Base-by-base conservation (phyloP, 495 filamentous ascomycete genomes). In the Neurospora cerealis region DNA sequence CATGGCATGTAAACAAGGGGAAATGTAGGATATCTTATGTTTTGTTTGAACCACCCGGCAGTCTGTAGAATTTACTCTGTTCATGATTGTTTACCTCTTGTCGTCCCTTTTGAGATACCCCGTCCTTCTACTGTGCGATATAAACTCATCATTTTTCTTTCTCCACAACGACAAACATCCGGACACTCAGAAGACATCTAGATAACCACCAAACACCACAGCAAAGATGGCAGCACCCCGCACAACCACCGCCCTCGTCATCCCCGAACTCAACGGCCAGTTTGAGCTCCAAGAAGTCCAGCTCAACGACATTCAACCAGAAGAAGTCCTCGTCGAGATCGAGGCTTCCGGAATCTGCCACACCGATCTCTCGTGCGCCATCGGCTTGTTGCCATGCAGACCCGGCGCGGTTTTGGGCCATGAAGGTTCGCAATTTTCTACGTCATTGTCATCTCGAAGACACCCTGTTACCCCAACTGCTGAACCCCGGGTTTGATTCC, bases 341-440 rank as follows among this genome's bases (percentile, higher is more conserved):
- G 88, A 87, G 73, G 90, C 88, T 80, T 93, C 91, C 5, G 92
- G 92, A 69, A 91, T 94, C 78, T 94, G 92, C 82, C 92, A 92
- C 72, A 90, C 87, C 76, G 92, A 94, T 83, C 91, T 91, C 79
- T 85, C 70, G 73, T 86, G 41, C 80, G 83, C 77, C 32, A 77
- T 24, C 74, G 85, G 71, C 71, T 19, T 69, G 73, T 82, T 73
- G 73, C 83, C 69, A 44, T 85, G 40, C 79, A 78, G 32, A 73
- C 85, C 87, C 2, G 91, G 90, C 69, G 92, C 90, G 21, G 91
- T 93, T 5, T 86, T 94, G 36, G 92, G 92, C 62, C 92, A 95
- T 82, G 92, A 95, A 82, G 93, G 79, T 79, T 38, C 32, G 36
- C 46, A 32, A n/a, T n/a, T n/a, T 13, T 41, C 74, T 41, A n/a